Evolutionary conservation across 2,329 filamentous ascomycete genomes (phyloP), one percentile per base, ranked within the genome.

Genomic region (Fusarium solani-melongenae): DNA sequence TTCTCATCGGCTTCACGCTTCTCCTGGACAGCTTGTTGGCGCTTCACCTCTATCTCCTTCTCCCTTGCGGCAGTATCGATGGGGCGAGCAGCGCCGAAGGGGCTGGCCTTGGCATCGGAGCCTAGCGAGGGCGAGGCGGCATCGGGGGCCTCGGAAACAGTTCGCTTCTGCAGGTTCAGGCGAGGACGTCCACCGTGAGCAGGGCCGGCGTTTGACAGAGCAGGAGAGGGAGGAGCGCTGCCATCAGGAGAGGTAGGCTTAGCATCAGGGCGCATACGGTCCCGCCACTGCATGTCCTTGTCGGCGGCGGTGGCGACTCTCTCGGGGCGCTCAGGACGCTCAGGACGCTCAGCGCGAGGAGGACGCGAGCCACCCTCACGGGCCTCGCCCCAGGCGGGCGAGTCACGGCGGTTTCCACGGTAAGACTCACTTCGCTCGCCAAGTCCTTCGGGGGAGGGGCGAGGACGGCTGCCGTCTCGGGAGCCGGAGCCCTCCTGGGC

Each of bases 51-150:
- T 66, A 99, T 91, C 82, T 97, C 92, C 78, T 92, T 92, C 86
- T 98, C 96, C 75, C 94, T 92, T 15, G 95, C 90, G 53, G 94
- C 93, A 55, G 96, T 98, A 84, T 99, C 95, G 77, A 98, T 98
- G 64, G 96, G 96, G 71, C 93, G 92, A 65, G 96, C 96, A 70
- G 93, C 95, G 78, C 96, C 96, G 81, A 99, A 99, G 44, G 95
- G 95, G 83, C 93, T 98, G 29, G 95, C 89, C 87, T 98, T 98
- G 46, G 93, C 86, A 78, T 96, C 93, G 33, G 84, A 81, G 20
- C 85, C 77, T n/a, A 83, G 78, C 11, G 91, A 86, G 27, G 91
- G 81, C 5, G 88, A 85, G 36, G 84, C 74, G 11, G 84, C 79
- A 70, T 89, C 89, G 5, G 86, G 80, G 5, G 86, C 88, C 78